Evolutionary conservation across 2,329 filamentous ascomycete species (phyloP).

Genomic region (Ophiognomonia clavigignenti-juglandacearum): DNA sequence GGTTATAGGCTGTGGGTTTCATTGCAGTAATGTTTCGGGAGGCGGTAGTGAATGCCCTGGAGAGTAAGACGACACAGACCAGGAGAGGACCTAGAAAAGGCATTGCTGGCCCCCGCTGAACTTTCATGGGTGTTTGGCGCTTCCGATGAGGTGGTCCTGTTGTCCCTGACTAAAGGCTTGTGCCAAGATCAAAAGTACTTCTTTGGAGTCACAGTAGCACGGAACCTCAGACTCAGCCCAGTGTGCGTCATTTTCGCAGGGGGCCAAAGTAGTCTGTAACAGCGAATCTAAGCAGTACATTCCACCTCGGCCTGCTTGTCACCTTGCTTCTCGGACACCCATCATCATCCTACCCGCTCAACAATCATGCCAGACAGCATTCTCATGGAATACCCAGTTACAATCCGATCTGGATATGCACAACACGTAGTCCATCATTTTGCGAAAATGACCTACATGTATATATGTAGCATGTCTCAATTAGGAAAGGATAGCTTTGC

Average conservation of each 20-base stretch:
- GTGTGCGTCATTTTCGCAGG: not conserved
- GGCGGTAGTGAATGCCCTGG: too few relatives aligned
- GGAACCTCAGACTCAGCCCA: not conserved
- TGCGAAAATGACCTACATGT: too few relatives aligned
- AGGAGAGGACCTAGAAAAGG: not conserved
- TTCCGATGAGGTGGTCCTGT: not conserved
- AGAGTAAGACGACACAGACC: not conserved
- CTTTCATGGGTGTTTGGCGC: not conserved
- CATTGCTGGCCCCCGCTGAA: too few relatives aligned
- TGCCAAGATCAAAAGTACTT: not conserved
- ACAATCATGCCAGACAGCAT: too few relatives aligned
- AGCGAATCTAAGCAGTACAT: not conserved
- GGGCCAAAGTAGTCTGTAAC: not conserved
- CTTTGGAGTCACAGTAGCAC: not conserved
- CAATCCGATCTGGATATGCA: too few relatives aligned
- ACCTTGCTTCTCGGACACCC: too few relatives aligned
- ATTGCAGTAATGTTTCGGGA: too few relatives aligned
- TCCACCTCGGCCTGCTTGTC: not conserved
- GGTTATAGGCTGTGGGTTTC: too few relatives aligned
- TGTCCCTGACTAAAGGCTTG: not conserved
- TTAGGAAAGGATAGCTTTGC: not conserved
- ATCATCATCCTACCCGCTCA: too few relatives aligned
- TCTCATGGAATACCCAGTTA: too few relatives aligned
- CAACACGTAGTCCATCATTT: too few relatives aligned
- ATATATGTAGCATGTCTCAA: too few relatives aligned